Conservation (phyloP, 1,139 yeast species). For the Wickerhamiella infanticola region DNA sequence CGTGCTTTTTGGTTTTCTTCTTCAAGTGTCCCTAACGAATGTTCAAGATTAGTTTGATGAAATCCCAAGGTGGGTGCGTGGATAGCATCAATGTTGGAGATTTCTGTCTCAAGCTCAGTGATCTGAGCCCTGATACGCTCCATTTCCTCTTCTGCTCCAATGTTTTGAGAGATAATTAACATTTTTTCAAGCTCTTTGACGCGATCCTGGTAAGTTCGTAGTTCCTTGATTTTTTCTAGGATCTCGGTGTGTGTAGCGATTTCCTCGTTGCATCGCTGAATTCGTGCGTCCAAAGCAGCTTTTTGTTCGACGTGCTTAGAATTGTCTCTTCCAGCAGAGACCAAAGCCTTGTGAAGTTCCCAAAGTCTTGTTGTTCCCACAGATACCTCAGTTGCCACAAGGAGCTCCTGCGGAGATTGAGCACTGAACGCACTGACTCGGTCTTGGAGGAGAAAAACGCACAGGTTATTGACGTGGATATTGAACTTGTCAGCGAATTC, state of each 20-base stretch:
- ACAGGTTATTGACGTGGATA: conserved; percentile 78
- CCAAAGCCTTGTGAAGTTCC: conserved; percentile 41
- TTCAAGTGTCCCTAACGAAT: too few relatives aligned
- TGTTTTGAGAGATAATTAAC: conserved; percentile 6
- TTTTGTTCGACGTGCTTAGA: conserved; percentile 11
- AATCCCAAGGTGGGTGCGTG: background rate
- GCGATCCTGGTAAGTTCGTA: background rate
- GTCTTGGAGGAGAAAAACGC: conserved; percentile 93
- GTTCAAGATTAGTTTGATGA: too few relatives aligned
- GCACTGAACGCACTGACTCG: conserved; percentile 88
- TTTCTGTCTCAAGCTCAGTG: background rate
- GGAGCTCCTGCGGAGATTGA: conserved; percentile 55
- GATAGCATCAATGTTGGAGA: background rate
- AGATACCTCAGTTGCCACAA: conserved; percentile 70
- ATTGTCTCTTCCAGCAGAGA: conserved; percentile 32
- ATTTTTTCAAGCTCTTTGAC: conserved; percentile 25
- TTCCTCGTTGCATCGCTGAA: conserved; percentile 26
- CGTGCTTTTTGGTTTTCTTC: too few relatives aligned
- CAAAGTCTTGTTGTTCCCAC: conserved; percentile 49
- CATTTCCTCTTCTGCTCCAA: background rate
- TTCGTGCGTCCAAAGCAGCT: conserved; percentile 22
- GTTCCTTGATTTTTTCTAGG: conserved; percentile 22
- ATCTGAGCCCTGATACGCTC: background rate
- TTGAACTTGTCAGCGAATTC: conserved; percentile 36
- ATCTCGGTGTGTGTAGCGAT: conserved; percentile 23